phyloP scores from a whole-genome alignment of 331 rosid species.

The Malus hybrid region DNA sequence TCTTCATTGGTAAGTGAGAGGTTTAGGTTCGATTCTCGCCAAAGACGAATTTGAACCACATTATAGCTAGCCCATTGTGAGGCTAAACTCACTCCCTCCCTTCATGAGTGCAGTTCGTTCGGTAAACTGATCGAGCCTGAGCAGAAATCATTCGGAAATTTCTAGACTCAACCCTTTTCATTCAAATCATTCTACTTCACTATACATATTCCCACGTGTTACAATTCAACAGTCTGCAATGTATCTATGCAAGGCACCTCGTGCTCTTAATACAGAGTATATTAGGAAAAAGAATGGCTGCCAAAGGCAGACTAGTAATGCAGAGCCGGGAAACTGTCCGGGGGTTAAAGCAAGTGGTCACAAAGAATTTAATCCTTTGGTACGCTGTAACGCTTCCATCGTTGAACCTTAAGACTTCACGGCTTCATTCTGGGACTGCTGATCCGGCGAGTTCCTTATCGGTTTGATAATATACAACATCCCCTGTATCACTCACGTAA shows the following conservation, averaged over 20 bases:
- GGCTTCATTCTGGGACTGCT: not conserved
- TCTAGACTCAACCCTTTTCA: not conserved
- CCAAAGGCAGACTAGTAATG: too few relatives aligned
- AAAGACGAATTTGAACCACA: too few relatives aligned
- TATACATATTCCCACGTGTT: not conserved
- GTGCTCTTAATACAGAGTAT: not conserved
- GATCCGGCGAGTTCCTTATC: constrained; percentile 23
- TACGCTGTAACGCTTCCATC: not conserved
- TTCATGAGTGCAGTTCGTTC: constrained; percentile 53
- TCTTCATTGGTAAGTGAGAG: too few relatives aligned
- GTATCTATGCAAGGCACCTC: not conserved
- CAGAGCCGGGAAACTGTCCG: too few relatives aligned
- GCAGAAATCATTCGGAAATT: not conserved
- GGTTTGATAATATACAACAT: constrained; percentile 38
- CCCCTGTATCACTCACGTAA: constrained; percentile 43
- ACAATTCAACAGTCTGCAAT: not conserved
- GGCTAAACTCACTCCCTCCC: too few relatives aligned
- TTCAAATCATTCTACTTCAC: not conserved
- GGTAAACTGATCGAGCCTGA: constrained; percentile 21
- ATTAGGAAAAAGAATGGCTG: too few relatives aligned
- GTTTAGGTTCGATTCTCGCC: too few relatives aligned
- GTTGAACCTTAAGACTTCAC: not conserved
- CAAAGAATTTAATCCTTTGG: not conserved
- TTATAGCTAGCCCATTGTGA: too few relatives aligned
- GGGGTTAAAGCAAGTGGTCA: not conserved